These are phyloP conservation scores for Calamus simplicifolius DNA, from an alignment of 176 grass and related monocot genomes.

Conservation along the genomic window DNA sequence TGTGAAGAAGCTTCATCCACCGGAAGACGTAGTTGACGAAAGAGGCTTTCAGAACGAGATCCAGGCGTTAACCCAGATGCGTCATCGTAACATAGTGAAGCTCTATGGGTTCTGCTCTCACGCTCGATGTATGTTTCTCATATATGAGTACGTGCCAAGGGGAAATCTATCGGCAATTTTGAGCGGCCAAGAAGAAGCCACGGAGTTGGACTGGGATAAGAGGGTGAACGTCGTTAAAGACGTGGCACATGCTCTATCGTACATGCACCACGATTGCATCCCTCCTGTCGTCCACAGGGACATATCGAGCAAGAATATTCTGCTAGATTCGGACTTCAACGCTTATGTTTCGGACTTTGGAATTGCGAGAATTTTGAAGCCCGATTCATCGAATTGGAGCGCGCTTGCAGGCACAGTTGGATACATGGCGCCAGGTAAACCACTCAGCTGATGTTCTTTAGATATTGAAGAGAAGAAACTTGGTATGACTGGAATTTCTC, in stretches of 20 bases:
- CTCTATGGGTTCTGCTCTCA: slow-evolving; percentile 6
- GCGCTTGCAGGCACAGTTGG: slow-evolving; percentile 6
- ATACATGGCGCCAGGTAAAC: slow-evolving; percentile 18
- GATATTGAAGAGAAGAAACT: too few species aligned
- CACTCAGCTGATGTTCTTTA: too few species aligned
- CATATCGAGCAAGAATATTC: slow-evolving; percentile 5
- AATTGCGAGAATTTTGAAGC: neutral
- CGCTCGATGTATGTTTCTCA: slow-evolving; percentile 1
- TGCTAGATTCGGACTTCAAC: neutral
- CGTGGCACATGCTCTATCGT: slow-evolving; percentile 9
- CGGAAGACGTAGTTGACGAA: neutral
- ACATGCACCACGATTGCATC: slow-evolving; percentile 1
- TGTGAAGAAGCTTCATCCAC: too few species aligned
- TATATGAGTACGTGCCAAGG: slow-evolving; percentile 6
- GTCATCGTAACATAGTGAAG: slow-evolving; percentile 13
- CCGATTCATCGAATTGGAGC: slow-evolving; percentile 24
- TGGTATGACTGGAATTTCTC: too few species aligned
- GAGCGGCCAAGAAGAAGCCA: neutral
- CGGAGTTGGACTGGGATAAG: slow-evolving; percentile 17
- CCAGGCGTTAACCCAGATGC: neutral
- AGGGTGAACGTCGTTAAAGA: slow-evolving; percentile 9
- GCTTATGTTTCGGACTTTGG: too few species aligned
- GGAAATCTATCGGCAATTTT: slow-evolving; percentile 2
- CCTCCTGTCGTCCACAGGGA: neutral
- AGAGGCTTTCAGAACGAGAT: slow-evolving; percentile 11